phyloP scores from a whole-genome alignment of 2,329 filamentous ascomycete genomes.

The Xenoacremonium recifei region DNA sequence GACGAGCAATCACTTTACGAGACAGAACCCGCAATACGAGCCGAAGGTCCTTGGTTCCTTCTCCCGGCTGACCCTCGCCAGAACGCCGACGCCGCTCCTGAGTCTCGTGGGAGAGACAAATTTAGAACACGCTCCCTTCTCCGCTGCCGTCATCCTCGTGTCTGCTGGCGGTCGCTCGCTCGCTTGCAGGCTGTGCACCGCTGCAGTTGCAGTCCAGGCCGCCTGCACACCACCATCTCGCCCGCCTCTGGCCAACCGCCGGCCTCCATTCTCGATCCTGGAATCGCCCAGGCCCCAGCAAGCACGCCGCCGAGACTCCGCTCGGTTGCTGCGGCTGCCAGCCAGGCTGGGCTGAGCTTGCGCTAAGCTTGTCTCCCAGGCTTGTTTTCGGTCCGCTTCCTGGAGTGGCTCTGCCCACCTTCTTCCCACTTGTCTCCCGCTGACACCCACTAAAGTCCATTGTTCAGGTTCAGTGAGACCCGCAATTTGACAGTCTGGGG shows the following conservation, averaged over 20 bases:
- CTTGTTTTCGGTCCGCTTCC: slow-evolving; percentile 22
- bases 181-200: no score
- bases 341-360: slow-evolving; percentile 21
- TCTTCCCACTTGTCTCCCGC: no score
- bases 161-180: no score
- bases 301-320: background rate
- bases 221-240: no score
- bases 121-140: background rate
- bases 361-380: slow-evolving; percentile 18
- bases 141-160: background rate
- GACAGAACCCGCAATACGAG: no score
- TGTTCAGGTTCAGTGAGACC: slow-evolving; percentile 9
- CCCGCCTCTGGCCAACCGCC: background rate
- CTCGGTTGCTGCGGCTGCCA: slow-evolving; percentile 3
- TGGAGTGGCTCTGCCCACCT: slow-evolving; percentile 14
- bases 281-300: background rate
- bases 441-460: no score
- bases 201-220: no score
- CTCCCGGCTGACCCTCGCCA: no score
- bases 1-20: no score
- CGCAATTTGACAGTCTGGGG: slow-evolving; percentile 13
- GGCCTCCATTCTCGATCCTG: background rate
- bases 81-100: no score
- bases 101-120: no score
- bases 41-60: no score